Evolutionary conservation across 108 stramenopile genomes (phyloP).

Genomic region (Discostella stelligeroides): DNA sequence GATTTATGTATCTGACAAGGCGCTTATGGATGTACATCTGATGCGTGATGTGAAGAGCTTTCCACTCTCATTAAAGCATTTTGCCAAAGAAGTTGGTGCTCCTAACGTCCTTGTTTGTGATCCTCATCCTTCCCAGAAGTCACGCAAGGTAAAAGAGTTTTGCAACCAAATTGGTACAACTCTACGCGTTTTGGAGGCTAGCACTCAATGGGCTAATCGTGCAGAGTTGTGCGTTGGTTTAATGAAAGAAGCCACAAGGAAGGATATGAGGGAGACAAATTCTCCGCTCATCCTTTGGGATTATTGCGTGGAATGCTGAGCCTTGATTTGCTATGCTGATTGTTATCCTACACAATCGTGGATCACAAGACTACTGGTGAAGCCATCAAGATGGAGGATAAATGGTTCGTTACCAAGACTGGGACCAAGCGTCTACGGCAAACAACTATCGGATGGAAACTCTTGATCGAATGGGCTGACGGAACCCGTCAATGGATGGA

Average conservation of each 20-base stretch:
- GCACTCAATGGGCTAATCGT: slow-evolving; percentile 34
- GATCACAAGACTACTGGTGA: not conserved
- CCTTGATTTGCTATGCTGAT: too few relatives aligned
- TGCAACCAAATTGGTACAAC: slow-evolving; percentile 27
- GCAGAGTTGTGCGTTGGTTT: slow-evolving; percentile 42
- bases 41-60: slow-evolving; percentile 25
- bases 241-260: slow-evolving; percentile 29
- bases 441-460: slow-evolving; percentile 28
- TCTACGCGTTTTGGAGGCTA: slow-evolving; percentile 14
- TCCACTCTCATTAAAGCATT: slow-evolving; percentile 21
- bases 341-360: not conserved
- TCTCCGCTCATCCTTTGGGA: not conserved
- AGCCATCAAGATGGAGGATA: slow-evolving; percentile 1
- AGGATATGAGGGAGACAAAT: slow-evolving; percentile 27
- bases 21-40: slow-evolving; percentile 16
- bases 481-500: too few relatives aligned
- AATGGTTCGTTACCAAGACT: not conserved
- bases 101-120: slow-evolving; percentile 35
- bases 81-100: slow-evolving; percentile 37
- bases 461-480: slow-evolving; percentile 33
- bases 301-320: too few relatives aligned
- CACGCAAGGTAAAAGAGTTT: slow-evolving; percentile 4
- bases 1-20: too few relatives aligned
- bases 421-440: not conserved
- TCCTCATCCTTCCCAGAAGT: slow-evolving; percentile 17